These are phyloP conservation scores for Senecio squalidus DNA, from an alignment of 140 eudicot genomes.

Conservation along the genomic window DNA sequence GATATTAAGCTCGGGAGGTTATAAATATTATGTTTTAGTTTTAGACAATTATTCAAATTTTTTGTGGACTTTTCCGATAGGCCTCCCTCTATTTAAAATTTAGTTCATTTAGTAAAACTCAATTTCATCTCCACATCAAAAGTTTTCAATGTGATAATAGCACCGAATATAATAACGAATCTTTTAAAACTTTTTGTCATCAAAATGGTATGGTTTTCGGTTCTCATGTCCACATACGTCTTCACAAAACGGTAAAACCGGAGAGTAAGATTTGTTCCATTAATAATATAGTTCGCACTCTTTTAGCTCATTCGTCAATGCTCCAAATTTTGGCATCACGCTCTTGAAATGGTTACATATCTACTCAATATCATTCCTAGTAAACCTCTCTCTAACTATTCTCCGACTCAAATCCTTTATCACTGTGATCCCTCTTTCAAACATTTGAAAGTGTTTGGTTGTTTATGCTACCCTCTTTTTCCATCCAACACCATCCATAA, in stretches of 20 bases:
- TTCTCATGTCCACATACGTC: background rate
- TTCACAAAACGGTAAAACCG: background rate
- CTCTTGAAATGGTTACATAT: background rate
- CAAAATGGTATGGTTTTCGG: background rate
- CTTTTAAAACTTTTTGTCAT: background rate
- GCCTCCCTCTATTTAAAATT: background rate
- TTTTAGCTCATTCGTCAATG: background rate
- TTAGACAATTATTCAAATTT: background rate
- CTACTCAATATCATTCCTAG: background rate
- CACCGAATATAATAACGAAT: background rate
- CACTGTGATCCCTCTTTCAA: background rate
- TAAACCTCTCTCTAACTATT: background rate
- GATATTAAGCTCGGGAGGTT: background rate
- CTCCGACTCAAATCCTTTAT: background rate
- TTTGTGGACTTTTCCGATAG: background rate
- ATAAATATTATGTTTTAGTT: background rate
- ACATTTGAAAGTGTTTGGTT: background rate
- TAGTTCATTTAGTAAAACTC: background rate
- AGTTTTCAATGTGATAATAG: background rate
- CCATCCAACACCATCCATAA: background rate
- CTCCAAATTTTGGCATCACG: background rate
- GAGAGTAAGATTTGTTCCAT: background rate
- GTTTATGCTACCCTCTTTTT: background rate
- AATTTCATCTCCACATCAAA: background rate
- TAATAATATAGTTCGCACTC: background rate